Conservation (phyloP, 2,329 filamentous ascomycete genomes). For the Simplicillium sp. region DNA sequence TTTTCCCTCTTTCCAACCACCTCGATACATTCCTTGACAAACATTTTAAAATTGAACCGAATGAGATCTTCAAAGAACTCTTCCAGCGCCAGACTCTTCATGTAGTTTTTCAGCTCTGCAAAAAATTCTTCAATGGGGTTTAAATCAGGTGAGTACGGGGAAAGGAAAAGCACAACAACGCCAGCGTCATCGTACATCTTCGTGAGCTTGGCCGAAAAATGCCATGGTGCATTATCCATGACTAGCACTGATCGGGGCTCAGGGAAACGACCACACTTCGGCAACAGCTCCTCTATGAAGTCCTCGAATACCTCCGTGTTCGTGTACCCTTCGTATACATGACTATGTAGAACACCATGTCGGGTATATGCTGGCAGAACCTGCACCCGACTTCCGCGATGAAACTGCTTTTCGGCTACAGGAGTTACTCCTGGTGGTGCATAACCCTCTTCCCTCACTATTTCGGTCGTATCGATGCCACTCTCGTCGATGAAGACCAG, state of each 20-base stretch:
- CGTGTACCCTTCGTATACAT: not conserved
- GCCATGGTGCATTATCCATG: not conserved
- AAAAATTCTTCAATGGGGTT: not conserved
- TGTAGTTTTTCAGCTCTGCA: not conserved
- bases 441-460: not conserved
- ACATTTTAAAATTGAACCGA: too few species aligned
- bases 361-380: not conserved
- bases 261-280: not conserved
- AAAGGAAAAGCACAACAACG: not conserved
- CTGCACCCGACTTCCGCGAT: not conserved
- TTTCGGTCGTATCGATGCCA: not conserved
- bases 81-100: too few species aligned
- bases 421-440: not conserved
- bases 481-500: not conserved
- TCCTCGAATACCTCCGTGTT: not conserved
- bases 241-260: not conserved
- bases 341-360: not conserved
- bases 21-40: too few species aligned
- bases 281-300: not conserved
- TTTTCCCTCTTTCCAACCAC: too few species aligned
- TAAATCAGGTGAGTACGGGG: not conserved
- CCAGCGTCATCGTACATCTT: not conserved
- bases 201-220: not conserved
- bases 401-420: not conserved
- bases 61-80: too few species aligned